phyloP scores from a whole-genome alignment of 805 yeast species.

The Martiniozyma abietophila region DNA sequence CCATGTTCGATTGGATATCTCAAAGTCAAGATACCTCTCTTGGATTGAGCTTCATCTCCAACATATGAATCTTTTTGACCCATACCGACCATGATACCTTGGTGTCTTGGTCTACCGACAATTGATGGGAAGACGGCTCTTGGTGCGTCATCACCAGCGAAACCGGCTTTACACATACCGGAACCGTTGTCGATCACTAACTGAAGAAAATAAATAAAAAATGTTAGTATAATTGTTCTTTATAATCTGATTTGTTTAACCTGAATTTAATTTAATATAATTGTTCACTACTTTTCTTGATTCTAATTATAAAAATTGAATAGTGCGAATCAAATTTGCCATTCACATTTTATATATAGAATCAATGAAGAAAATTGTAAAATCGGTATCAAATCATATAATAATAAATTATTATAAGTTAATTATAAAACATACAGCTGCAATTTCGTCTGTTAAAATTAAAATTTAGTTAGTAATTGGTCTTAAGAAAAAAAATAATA shows the following conservation, averaged over 20 bases:
- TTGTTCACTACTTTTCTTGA: background rate
- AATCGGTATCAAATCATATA: no score
- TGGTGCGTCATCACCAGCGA: conserved; percentile 99
- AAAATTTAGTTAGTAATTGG: conserved; percentile 4
- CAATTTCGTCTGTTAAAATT: conserved; percentile 32
- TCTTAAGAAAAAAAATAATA: no score
- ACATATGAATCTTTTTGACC: conserved; percentile 99
- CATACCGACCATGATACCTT: conserved; percentile 99
- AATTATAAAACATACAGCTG: conserved; percentile 38
- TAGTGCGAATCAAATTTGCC: no score
- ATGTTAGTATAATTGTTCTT: conserved; percentile 4
- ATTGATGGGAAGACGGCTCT: conserved; percentile 99
- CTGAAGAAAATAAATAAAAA: conserved; percentile 9
- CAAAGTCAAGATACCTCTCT: conserved; percentile 98
- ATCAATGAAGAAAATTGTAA: no score
- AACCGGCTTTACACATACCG: conserved; percentile 99
- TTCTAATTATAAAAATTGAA: no score
- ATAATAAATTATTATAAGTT: no score
- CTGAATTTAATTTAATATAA: background rate
- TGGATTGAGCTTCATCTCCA: conserved; percentile 99
- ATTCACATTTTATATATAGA: no score
- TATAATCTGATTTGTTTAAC: background rate
- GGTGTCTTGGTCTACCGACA: conserved; percentile 99
- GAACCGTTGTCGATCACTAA: conserved; percentile 99
- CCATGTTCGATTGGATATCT: conserved; percentile 99